Evolutionary conservation across 257 asterid species (phyloP), one percentile per base, ranked within the genome.

Genomic region (Fraxinus cuspidata): DNA sequence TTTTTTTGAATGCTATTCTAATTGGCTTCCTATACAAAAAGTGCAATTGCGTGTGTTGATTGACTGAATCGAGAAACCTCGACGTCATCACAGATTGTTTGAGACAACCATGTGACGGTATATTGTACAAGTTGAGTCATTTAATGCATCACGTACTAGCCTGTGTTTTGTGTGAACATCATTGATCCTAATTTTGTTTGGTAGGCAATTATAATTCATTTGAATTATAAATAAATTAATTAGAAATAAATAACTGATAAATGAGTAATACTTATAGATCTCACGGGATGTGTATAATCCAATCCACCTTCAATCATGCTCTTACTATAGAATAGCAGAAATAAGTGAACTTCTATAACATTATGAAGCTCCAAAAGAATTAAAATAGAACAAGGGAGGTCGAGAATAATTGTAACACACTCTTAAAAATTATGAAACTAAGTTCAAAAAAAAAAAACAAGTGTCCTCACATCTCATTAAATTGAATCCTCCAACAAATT

Each of bases 401-500:
- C 75, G 29, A 75, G 70, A 70, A 78, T 37, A 74, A 83, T 75
- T 31, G 81, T 80, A 73, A 71, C 76, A 35, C 40, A 60, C 84
- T 53, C 53, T 80, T 65, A 67, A 72, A 65, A 79, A 40, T 77
- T 75, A 42, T 83, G 77, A 79, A 56, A 77, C 77, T 29, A 71
- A 80, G 80, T 80, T 71, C 6, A 31, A 27, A 28, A 28, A 69
- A 13, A 35, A 1, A 2, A 21, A 56, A 19, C n/a, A 66, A 2
- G 28, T 44, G 49, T 18, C 78, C 75, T 78, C 65, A 64, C 70
- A 49, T 63, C 69, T 63, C 35, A 23, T 73, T 75, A 77, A 81
- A 82, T 71, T 73, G 79, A 38, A 88, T 83, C 87, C 86, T 78
- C 82, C 92, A 84, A 90, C 91, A 87, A 90, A 88, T 87, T 87